Base-by-base conservation (phyloP, 208 protist genomes). In the Balamuthia mandrillaris region DNA sequence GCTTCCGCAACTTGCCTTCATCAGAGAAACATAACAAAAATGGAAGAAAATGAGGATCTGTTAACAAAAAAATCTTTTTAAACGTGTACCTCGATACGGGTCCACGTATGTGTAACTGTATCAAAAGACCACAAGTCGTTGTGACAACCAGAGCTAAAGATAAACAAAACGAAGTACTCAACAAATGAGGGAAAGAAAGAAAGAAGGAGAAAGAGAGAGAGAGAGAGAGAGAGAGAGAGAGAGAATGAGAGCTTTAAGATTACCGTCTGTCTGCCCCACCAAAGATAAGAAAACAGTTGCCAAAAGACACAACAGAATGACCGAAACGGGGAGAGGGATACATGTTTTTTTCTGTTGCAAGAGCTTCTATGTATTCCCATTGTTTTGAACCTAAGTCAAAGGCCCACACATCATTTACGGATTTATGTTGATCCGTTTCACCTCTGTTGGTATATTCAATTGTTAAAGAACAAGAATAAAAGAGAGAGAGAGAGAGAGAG, bases 51-150 rank as follows among this genome's bases (percentile, higher is more conserved):
- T 65, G 58, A 65, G n/a, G 24, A 24, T 31, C 58, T 35, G n/a
- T 35, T 9, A 27, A 65, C 33, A 65, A 31, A 74, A 52, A 74
- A 49, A 74, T 29, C 60, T 39, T 3, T 6, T 3, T 68, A 16
- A 0, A 47, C 7, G 7, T 41, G 10, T 72, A 77, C 68, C 12
- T 31, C 56, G 5, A 77, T 77, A 24, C 68, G 68, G 0, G 44
- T 33, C 68, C 68, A 77, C 0, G 18, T 56, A 31, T 56, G 56
- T 41, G 31, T 77, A 29, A 47, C 56, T 18, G 68, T 77, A 24
- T 77, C 68, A 24, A 77, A 77, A 31, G 44, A 77, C 68, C 68
- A 77, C 37, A 77, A 24, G 45, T 77, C 68, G 16, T 56, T 7
- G 16, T 42, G 56, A 27, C 68, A 77, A 41, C 56, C 68, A 29